phyloP scores from a whole-genome alignment of 1,284 basidiomycete genomes.

The Stygiomarasmius scandens region DNA sequence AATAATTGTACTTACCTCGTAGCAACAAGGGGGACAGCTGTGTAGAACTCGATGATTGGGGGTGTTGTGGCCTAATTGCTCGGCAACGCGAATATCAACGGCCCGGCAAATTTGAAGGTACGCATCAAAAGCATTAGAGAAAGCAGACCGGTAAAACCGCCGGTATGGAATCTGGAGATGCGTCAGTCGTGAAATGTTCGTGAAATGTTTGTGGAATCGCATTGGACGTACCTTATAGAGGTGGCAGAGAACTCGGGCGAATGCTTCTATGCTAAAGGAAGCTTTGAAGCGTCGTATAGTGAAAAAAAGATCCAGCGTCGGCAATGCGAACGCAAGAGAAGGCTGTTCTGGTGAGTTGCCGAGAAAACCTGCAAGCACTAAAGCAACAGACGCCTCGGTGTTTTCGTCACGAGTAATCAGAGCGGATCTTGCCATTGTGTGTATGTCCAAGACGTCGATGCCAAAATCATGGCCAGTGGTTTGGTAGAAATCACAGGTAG shows the following conservation, averaged over 20 bases:
- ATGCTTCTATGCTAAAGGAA: constrained; percentile 36
- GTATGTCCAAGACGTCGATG: not conserved
- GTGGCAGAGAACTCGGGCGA: constrained; percentile 35
- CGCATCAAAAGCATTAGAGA: constrained; percentile 6
- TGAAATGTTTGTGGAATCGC: not conserved
- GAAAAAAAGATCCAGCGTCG: constrained; percentile 32
- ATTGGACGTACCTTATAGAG: constrained; percentile 24
- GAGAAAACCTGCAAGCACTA: constrained; percentile 12
- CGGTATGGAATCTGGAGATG: not conserved
- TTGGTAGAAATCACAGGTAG: not conserved
- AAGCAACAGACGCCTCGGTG: not conserved
- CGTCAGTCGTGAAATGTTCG: too few species aligned
- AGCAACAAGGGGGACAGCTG: constrained; percentile 8
- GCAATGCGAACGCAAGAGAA: constrained; percentile 28
- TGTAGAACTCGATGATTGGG: constrained; percentile 3
- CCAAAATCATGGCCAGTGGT: not conserved
- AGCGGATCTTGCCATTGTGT: not conserved
- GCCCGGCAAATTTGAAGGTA: not conserved
- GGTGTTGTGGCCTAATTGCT: not conserved
- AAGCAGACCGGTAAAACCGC: not conserved
- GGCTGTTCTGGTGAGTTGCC: constrained; percentile 21
- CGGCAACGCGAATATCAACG: not conserved
- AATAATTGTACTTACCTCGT: not conserved
- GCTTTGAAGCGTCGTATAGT: constrained; percentile 24
- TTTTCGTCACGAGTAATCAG: not conserved